Percentiles rank a stretch among this genome's conserved stretches.
Evolutionary conservation across 208 protist genomes (phyloP).

Genomic region (Leishmania aethiopica): DNA sequence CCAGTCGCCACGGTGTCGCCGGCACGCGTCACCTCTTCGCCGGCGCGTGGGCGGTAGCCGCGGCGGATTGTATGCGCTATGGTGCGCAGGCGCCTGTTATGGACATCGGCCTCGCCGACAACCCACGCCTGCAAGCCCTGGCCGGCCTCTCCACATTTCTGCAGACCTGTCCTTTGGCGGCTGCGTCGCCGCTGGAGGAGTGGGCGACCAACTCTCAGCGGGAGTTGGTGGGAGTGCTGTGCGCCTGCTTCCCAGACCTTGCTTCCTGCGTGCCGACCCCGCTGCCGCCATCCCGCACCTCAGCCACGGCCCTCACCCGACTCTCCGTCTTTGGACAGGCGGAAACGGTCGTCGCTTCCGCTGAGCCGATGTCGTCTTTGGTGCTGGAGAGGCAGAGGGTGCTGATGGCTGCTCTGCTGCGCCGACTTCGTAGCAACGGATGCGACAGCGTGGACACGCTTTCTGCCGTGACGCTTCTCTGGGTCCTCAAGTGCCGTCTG

Average conservation of each 20-base stretch:
- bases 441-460: conserved; percentile 31
- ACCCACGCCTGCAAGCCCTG: conserved; percentile 38
- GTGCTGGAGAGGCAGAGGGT: conserved; percentile 31
- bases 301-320: conserved; percentile 16
- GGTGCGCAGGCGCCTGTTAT: conserved; percentile 54
- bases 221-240: conserved; percentile 61
- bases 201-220: conserved; percentile 59
- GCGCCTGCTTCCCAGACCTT: conserved; percentile 47
- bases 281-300: conserved; percentile 14
- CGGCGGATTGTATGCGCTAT: conserved; percentile 56
- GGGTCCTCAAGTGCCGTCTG: conserved; percentile 77
- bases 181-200: conserved; percentile 48
- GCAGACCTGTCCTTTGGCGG: conserved; percentile 46
- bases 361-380: background rate
- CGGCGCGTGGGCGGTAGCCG: conserved; percentile 61
- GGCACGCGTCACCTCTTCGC: conserved; percentile 46
- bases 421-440: conserved; percentile 19
- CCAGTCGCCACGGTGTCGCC: conserved; percentile 58
- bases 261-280: conserved; percentile 6
- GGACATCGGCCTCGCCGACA: conserved; percentile 47
- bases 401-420: conserved; percentile 27
- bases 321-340: conserved; percentile 26
- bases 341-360: conserved; percentile 2
- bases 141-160: conserved; percentile 55
- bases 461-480: conserved; percentile 56